Conservation (phyloP, 2,329 filamentous ascomycete species). For the Fulvia fulva region DNA sequence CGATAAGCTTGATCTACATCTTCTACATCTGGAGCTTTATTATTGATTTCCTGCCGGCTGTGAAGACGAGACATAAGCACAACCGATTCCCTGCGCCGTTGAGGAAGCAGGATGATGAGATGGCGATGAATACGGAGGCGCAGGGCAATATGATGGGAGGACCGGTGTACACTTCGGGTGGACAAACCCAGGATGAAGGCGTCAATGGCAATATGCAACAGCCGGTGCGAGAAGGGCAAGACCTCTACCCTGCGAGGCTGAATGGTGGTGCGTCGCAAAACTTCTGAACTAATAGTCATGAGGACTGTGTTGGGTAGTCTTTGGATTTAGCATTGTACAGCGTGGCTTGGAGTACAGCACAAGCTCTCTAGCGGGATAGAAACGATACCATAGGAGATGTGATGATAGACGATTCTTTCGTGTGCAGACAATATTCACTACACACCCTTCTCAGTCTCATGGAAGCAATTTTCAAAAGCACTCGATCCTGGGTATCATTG, state of each 20-base stretch:
- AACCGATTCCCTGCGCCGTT: constrained; percentile 18
- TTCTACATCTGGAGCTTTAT: constrained; percentile 78
- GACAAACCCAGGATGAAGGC: constrained; percentile 3
- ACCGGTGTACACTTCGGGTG: constrained; percentile 29
- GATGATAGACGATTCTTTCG: neutral
- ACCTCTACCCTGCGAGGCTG: neutral
- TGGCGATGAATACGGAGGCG: constrained; percentile 24
- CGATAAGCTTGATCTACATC: constrained; percentile 78
- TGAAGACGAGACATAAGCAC: constrained; percentile 54
- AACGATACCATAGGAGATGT: neutral
- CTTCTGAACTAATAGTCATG: neutral
- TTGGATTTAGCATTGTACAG: neutral
- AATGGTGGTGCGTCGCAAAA: neutral
- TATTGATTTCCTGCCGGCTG: constrained; percentile 79
- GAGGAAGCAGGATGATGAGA: constrained; percentile 36
- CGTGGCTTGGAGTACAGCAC: neutral
- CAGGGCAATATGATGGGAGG: constrained; percentile 29
- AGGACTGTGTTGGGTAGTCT: neutral
- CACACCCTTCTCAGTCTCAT: too few species aligned
- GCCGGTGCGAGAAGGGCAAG: neutral
- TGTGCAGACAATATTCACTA: neutral
- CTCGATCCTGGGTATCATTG: neutral
- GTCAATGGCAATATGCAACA: neutral
- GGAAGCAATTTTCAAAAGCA: neutral
- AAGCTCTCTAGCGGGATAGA: neutral